Evolutionary conservation across 257 asterid genomes (phyloP), one percentile per base, ranked within the genome.

Genomic region (Jacaranda copaia): DNA sequence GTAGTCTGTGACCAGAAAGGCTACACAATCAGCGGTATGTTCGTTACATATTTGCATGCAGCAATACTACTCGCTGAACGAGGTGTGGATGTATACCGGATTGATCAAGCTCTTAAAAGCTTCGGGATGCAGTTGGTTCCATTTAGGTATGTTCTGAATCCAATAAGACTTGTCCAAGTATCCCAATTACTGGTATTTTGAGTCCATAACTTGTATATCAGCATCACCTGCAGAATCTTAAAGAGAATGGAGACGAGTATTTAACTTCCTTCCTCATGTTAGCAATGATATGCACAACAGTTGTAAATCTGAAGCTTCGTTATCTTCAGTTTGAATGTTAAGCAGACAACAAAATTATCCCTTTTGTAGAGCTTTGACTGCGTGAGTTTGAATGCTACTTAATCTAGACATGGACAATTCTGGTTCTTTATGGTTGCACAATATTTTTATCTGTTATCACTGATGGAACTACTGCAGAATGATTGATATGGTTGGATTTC

Each of bases 111-210:
- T 59, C 74, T 88, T 60, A 78, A 80, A 66, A 75, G 81, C 77
- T 88, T 86, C 59, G 93, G 93, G 68, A 88, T 86, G 91, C 81
- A 74, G 68, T 59, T 83, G 14, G 89, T 91, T 57, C 91, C 93
- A 53, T 88, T 86, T 48, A 85, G 89, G 91, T 86, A 88, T 61
- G 85, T 58, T 45, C 4, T 35, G 16, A 36, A 15, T 13, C 52
- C 71, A 19, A 43, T 66, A 62, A 14, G 43, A 55, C 40, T 69
- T 11, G 56, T 40, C 5, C 40, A 13, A 13, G 32, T 16, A 15
- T 58, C 40, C 40, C 36, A 4, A 49, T 20, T 53, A 6, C 59
- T 62, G 12, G n/a, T 43, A 2, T 57, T 61, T 40, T 61, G 61
- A 61, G 58, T 9, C 56, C 32, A 68, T 61, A 25, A 52, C 6